Evolutionary conservation across 192 early-diverging fungal genomes (phyloP).

Genomic region (Entomortierella lignicola): DNA sequence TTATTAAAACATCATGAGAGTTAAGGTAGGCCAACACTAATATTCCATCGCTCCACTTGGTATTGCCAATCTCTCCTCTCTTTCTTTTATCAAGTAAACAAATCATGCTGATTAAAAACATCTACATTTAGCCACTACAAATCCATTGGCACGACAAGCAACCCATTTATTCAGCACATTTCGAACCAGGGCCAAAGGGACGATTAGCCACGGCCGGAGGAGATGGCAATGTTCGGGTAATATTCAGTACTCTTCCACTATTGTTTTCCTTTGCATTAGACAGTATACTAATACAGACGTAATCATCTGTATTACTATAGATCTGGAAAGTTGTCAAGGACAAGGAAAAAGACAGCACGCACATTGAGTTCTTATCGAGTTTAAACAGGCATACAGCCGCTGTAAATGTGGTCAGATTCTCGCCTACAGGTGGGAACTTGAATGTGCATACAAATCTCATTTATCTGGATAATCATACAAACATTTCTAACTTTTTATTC

Average conservation of each 20-base stretch:
- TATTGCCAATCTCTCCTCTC: background rate
- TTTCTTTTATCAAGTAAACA: no score
- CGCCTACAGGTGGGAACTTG: slow-evolving; percentile 69
- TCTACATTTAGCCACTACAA: slow-evolving; percentile 70
- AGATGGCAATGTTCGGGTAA: slow-evolving; percentile 88
- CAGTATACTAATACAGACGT: no score
- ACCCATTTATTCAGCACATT: slow-evolving; percentile 93
- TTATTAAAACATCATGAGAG: slow-evolving; percentile 18
- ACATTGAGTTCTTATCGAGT: slow-evolving; percentile 83
- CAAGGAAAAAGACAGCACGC: slow-evolving; percentile 59
- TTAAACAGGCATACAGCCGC: slow-evolving; percentile 87
- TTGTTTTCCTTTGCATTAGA: slow-evolving; percentile 10
- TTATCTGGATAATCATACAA: background rate
- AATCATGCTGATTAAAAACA: no score
- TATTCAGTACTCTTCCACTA: slow-evolving; percentile 31
- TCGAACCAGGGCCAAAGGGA: slow-evolving; percentile 69
- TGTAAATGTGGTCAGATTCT: slow-evolving; percentile 94
- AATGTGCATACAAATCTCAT: background rate
- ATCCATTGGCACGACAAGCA: slow-evolving; percentile 96
- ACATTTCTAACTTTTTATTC: background rate
- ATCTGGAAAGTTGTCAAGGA: slow-evolving; percentile 68
- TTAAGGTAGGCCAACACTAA: slow-evolving; percentile 10
- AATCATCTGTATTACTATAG: slow-evolving; percentile 36
- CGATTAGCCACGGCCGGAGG: slow-evolving; percentile 92
- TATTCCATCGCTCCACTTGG: background rate